Evolutionary conservation across 768 basidiomycete genomes (phyloP).

Genomic region (Boletus tylopilopsis): DNA sequence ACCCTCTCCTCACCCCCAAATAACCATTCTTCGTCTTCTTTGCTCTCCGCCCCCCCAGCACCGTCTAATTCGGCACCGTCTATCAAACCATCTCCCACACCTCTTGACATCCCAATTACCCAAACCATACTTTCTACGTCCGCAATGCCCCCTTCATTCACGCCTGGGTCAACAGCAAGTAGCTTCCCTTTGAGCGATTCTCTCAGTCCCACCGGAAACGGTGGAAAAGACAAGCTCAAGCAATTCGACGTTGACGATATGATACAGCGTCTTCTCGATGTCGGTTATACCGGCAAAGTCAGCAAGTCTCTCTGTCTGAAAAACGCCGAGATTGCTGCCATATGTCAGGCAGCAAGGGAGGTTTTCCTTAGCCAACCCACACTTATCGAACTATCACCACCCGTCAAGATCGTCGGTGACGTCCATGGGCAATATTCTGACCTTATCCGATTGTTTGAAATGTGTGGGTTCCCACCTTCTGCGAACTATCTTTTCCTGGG

Average conservation of each 20-base stretch:
- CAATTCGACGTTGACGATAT: slow-evolving; percentile 95
- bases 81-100: slow-evolving; percentile 44
- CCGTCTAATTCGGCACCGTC: slow-evolving; percentile 11
- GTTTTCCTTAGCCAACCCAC: slow-evolving; percentile 96
- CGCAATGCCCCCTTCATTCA: slow-evolving; percentile 42
- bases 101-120: slow-evolving; percentile 76
- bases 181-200: slow-evolving; percentile 38
- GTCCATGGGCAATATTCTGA: slow-evolving; percentile 99
- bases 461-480: slow-evolving; percentile 98
- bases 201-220: slow-evolving; percentile 31
- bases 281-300: slow-evolving; percentile 97
- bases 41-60: slow-evolving; percentile 24
- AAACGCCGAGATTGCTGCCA: slow-evolving; percentile 90
- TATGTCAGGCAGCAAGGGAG: slow-evolving; percentile 94
- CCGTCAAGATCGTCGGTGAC: slow-evolving; percentile 99
- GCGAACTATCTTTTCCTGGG: slow-evolving; percentile 99
- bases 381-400: slow-evolving; percentile 93
- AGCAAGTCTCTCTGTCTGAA: slow-evolving; percentile 94
- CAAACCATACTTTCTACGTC: slow-evolving; percentile 84
- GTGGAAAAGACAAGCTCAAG: slow-evolving; percentile 56
- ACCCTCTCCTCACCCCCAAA: slow-evolving; percentile 38
- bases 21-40: slow-evolving; percentile 38
- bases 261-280: slow-evolving; percentile 93
- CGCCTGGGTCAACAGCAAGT: slow-evolving; percentile 47
- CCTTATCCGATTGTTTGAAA: slow-evolving; percentile 96